Percentiles rank a stretch among this genome's conserved stretches.
phyloP scores from a whole-genome alignment of 352 stramenopile species.

The Pythium guiyangense region DNA sequence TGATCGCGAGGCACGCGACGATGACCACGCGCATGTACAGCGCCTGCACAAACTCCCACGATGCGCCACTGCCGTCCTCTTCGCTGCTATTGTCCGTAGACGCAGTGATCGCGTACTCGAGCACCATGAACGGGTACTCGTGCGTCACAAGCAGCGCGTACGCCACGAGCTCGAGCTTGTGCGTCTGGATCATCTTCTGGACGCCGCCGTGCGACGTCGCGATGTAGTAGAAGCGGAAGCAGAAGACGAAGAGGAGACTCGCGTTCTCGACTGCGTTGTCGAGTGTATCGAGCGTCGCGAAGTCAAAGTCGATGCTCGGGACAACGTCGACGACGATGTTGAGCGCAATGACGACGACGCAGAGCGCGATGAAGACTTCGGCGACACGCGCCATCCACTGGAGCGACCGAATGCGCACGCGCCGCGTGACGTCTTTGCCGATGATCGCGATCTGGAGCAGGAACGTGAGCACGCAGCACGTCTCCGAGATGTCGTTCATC shows the following conservation, averaged over 20 bases:
- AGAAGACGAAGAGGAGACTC: conserved; percentile 25
- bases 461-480: conserved; percentile 23
- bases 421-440: conserved; percentile 23
- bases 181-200: neutral
- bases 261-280: conserved; percentile 24
- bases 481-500: conserved; percentile 35
- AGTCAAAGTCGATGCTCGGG: neutral
- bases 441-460: too few species aligned
- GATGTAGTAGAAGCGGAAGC: conserved; percentile 32
- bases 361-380: conserved; percentile 14
- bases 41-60: conserved; percentile 34
- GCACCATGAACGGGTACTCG: conserved; percentile 28
- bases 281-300: conserved; percentile 1
- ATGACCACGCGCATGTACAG: conserved; percentile 35
- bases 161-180: conserved; percentile 16
- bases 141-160: conserved; percentile 30
- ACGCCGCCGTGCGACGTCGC: conserved; percentile 11
- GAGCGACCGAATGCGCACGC: conserved; percentile 22
- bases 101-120: too few species aligned
- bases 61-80: conserved; percentile 2
- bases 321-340: conserved; percentile 11
- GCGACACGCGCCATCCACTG: conserved; percentile 1
- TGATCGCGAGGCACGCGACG: conserved; percentile 20
- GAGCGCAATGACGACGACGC: conserved; percentile 7
- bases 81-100: too few species aligned